Conservation (phyloP, 2,329 filamentous ascomycete genomes). For the Calonectria naviculata region DNA sequence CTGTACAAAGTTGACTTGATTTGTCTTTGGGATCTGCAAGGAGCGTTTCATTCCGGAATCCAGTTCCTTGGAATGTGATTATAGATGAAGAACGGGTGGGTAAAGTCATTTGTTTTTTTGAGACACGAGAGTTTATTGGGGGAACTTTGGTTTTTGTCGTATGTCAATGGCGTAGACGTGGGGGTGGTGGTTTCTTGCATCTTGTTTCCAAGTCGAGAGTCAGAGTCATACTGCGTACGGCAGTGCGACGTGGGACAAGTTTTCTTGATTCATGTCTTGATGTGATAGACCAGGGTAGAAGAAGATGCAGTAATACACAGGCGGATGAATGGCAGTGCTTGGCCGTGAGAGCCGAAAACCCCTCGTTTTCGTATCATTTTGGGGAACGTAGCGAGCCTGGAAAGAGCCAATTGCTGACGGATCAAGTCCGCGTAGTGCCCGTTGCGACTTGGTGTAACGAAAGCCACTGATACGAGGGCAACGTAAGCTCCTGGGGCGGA, state of each 20-base stretch:
- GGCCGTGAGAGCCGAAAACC: background rate
- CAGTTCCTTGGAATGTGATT: slow-evolving; percentile 6
- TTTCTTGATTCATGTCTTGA: slow-evolving; percentile 4
- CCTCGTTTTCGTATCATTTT: background rate
- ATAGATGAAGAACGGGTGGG: background rate
- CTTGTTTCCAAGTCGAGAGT: background rate
- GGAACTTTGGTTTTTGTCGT: slow-evolving; percentile 15
- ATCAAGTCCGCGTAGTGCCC: slow-evolving; percentile 11
- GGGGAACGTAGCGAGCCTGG: background rate
- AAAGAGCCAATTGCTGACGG: slow-evolving; percentile 11
- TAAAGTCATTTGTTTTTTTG: background rate
- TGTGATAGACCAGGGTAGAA: slow-evolving; percentile 8
- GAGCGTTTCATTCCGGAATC: background rate
- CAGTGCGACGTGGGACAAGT: background rate
- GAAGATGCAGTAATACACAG: background rate
- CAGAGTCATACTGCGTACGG: background rate
- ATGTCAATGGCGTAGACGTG: slow-evolving; percentile 2
- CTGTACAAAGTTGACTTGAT: slow-evolving; percentile 30
- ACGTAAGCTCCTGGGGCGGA: slow-evolving; percentile 33
- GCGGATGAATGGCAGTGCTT: background rate
- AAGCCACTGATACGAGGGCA: slow-evolving; percentile 10
- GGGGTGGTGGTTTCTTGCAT: background rate
- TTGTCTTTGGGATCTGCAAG: background rate
- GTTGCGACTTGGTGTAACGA: slow-evolving; percentile 2
- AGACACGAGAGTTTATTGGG: background rate